phyloP scores from a whole-genome alignment of 2,329 filamentous ascomycete species.

The Trichoderma breve region DNA sequence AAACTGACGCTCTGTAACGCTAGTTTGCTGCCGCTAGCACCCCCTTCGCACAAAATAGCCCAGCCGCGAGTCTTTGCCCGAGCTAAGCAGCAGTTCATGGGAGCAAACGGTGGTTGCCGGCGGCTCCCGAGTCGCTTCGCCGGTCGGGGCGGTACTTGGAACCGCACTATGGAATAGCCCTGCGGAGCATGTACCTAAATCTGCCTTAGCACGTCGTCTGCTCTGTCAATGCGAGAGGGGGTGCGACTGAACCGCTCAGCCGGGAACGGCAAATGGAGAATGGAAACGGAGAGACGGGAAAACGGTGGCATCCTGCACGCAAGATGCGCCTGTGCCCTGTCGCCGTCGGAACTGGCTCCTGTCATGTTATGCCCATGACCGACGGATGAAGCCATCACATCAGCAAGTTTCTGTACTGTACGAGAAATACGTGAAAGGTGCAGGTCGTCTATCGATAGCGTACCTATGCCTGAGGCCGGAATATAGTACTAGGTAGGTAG shows the following conservation, averaged over 20 bases:
- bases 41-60: background rate
- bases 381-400: background rate
- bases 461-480: background rate
- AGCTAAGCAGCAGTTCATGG: background rate
- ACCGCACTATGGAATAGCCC: background rate
- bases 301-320: background rate
- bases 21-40: slow-evolving; percentile 7
- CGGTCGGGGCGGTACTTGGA: slow-evolving; percentile 7
- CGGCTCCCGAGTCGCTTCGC: slow-evolving; percentile 3
- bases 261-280: slow-evolving; percentile 10
- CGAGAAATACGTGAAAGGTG: background rate
- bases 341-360: background rate
- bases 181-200: slow-evolving; percentile 7
- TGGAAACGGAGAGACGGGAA: background rate
- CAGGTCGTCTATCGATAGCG: background rate
- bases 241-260: slow-evolving; percentile 6
- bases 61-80: background rate
- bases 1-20: slow-evolving; percentile 1
- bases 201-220: background rate
- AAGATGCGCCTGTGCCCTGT: background rate
- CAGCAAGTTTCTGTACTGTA: background rate
- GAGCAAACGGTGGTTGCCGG: background rate
- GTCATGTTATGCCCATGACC: background rate
- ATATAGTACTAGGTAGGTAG: no score
- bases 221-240: background rate